Conservation (phyloP, 2,329 filamentous ascomycete genomes). For the Pestalotiopsis sp. region DNA sequence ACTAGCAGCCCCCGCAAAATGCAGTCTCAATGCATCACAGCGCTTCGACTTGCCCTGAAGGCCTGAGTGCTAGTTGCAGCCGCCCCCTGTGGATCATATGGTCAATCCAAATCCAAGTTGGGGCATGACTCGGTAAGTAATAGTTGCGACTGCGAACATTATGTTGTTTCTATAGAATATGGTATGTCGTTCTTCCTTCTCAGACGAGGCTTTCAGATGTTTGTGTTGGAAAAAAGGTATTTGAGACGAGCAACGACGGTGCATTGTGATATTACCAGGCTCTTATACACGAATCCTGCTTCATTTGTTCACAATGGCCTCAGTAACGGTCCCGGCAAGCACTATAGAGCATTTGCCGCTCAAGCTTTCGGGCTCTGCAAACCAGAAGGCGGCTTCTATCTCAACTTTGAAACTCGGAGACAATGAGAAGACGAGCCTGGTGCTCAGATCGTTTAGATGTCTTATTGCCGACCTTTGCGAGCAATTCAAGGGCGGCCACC, state of each 20-base stretch:
- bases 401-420: neutral
- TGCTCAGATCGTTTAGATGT: slow-evolving; percentile 60
- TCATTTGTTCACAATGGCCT: neutral
- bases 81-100: neutral
- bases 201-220: neutral
- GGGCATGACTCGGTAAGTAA: neutral
- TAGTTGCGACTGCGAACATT: neutral
- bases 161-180: neutral
- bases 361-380: neutral
- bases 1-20: neutral
- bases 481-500: slow-evolving; percentile 69
- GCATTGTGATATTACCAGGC: neutral
- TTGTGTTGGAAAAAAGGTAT: neutral
- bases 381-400: neutral
- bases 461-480: slow-evolving; percentile 69
- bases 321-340: neutral
- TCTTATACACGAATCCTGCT: neutral
- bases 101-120: neutral
- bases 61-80: neutral
- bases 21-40: neutral
- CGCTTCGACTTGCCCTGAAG: neutral
- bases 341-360: neutral
- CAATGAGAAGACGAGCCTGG: slow-evolving; percentile 28
- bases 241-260: neutral
- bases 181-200: neutral